phyloP scores from a whole-genome alignment of 169 alveolate species.

The Cryptosporidium tyzzeri region DNA sequence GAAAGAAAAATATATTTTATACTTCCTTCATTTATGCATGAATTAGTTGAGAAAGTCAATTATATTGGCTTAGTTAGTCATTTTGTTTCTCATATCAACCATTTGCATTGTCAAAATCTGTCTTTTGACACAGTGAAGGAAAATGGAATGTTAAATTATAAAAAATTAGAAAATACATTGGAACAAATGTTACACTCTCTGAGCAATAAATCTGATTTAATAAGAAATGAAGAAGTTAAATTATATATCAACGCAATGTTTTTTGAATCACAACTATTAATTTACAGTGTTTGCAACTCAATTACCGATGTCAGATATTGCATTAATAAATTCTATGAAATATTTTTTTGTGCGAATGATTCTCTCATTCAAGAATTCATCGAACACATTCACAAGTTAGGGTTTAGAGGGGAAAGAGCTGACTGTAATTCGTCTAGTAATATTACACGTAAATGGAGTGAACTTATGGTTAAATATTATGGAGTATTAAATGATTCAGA shows the following conservation, averaged over 20 bases:
- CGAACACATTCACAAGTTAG: constrained; percentile 7
- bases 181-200: constrained; percentile 4
- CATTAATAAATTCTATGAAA: constrained; percentile 29
- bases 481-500: background rate
- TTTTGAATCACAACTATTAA: background rate
- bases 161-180: background rate
- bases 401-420: background rate
- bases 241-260: background rate
- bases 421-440: background rate
- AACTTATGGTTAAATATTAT: constrained; percentile 14
- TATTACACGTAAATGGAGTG: constrained; percentile 34
- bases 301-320: background rate
- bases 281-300: constrained; percentile 17
- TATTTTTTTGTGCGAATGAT: constrained; percentile 46
- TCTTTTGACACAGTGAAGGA: background rate
- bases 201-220: background rate
- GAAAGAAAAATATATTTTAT: background rate
- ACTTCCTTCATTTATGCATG: constrained; percentile 21
- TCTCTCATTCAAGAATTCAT: constrained; percentile 46
- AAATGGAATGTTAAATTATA: background rate
- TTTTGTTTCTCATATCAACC: background rate
- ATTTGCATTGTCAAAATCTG: background rate
- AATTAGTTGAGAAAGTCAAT: background rate
- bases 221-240: background rate
- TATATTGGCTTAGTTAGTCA: constrained; percentile 42